Percentiles rank a stretch among this genome's conserved stretches.
Conservation (phyloP, 352 stramenopile species). For the Pythium rishiriense region DNA sequence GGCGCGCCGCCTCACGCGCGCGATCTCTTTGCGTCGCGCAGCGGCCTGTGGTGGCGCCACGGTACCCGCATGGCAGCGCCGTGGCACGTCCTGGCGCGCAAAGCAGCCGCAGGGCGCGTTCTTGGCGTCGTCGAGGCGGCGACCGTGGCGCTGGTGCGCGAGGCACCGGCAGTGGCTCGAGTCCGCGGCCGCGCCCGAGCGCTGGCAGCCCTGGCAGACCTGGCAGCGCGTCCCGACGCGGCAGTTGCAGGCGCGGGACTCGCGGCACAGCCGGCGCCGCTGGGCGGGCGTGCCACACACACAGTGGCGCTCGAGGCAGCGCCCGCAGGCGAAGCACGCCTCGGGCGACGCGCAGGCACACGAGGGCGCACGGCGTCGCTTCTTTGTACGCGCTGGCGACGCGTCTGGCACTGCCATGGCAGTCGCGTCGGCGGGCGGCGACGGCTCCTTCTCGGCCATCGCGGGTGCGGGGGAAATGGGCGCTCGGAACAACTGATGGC, state of each 20-base stretch:
- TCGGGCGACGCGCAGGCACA: slow-evolving; percentile 55
- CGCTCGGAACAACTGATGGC: slow-evolving; percentile 11
- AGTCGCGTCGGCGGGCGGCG: background rate
- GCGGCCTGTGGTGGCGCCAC: background rate
- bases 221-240: slow-evolving; percentile 38
- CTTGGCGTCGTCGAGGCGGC: background rate
- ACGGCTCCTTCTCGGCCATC: background rate
- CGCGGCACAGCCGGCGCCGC: slow-evolving; percentile 34
- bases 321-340: slow-evolving; percentile 49
- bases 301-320: slow-evolving; percentile 66
- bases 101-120: slow-evolving; percentile 17
- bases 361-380: slow-evolving; percentile 9
- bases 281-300: slow-evolving; percentile 29
- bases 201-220: slow-evolving; percentile 61
- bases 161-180: slow-evolving; percentile 65
- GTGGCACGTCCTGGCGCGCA: background rate
- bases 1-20: background rate
- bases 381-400: slow-evolving; percentile 8
- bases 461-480: background rate
- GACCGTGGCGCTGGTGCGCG: slow-evolving; percentile 34
- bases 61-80: background rate
- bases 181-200: background rate
- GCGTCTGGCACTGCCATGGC: too few relatives aligned
- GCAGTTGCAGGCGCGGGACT: slow-evolving; percentile 72
- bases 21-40: slow-evolving; percentile 5